phyloP scores from a whole-genome alignment of 2,329 filamentous ascomycete species.

The Xylaria sp. region DNA sequence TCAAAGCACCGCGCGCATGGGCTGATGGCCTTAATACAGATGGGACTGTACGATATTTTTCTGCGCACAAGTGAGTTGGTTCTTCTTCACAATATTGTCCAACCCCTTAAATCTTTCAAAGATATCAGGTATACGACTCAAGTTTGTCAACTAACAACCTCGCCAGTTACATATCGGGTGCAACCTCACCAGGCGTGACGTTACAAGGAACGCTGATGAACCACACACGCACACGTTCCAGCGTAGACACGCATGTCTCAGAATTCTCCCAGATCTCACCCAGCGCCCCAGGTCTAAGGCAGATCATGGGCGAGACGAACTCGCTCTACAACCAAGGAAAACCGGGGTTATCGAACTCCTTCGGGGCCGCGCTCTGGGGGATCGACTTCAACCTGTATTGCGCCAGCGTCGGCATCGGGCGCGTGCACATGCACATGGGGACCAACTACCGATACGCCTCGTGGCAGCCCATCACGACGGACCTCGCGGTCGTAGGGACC shows the following conservation, averaged over 20 bases:
- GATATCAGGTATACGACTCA: neutral
- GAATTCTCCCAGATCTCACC: constrained; percentile 57
- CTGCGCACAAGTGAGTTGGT: constrained; percentile 65
- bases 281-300: constrained; percentile 53
- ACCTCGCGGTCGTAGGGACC: constrained; percentile 61
- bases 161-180: constrained; percentile 69
- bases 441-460: constrained; percentile 69
- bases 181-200: constrained; percentile 67
- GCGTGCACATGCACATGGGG: constrained; percentile 72
- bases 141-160: neutral
- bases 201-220: constrained; percentile 72
- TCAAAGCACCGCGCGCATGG: constrained; percentile 63
- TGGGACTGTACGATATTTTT: constrained; percentile 61
- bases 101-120: neutral
- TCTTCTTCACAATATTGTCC: neutral
- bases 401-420: constrained; percentile 64
- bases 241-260: constrained; percentile 59
- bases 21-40: constrained; percentile 62
- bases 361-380: constrained; percentile 72
- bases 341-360: constrained; percentile 70
- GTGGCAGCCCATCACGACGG: constrained; percentile 68
- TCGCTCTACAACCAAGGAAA: constrained; percentile 70
- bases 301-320: constrained; percentile 70
- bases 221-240: constrained; percentile 62
- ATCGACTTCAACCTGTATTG: constrained; percentile 70